These are phyloP conservation scores for Aspergillus mulundensis DNA, from an alignment of 495 filamentous ascomycete genomes.

Conservation along the genomic window DNA sequence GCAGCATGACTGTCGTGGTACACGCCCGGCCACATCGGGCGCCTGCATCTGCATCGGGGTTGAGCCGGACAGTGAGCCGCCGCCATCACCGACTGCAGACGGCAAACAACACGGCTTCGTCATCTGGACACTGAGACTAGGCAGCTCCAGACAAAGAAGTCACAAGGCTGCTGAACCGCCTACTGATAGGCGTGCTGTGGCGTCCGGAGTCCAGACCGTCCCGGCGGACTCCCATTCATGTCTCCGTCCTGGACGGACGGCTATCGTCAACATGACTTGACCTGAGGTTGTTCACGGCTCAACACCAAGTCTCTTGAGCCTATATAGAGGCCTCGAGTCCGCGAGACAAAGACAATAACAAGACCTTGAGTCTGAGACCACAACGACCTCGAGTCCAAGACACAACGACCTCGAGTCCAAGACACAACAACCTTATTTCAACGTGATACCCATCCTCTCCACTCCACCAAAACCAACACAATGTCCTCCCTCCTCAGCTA, in stretches of 20 bases:
- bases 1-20: no score
- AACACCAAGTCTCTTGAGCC: no score
- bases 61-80: no score
- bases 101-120: not conserved
- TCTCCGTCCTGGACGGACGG: no score
- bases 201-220: not conserved
- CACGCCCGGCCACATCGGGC: no score
- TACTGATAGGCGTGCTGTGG: not conserved
- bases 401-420: not conserved
- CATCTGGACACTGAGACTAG: not conserved
- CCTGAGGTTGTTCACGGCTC: no score
- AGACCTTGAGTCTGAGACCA: no score
- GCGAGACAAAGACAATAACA: not conserved
- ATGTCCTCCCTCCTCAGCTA: slow-evolving; percentile 19
- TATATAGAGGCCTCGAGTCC: not conserved
- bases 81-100: no score
- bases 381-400: no score
- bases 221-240: not conserved
- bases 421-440: not conserved
- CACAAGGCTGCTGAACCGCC: no score
- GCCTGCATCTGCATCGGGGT: no score
- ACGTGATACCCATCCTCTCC: not conserved
- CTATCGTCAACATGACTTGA: not conserved
- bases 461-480: not conserved
- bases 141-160: no score